A percentile compares a stretch with the other conserved stretches of the same genome.
phyloP scores from a whole-genome alignment of 805 yeast species.

The Wickerhamomyces bovis region DNA sequence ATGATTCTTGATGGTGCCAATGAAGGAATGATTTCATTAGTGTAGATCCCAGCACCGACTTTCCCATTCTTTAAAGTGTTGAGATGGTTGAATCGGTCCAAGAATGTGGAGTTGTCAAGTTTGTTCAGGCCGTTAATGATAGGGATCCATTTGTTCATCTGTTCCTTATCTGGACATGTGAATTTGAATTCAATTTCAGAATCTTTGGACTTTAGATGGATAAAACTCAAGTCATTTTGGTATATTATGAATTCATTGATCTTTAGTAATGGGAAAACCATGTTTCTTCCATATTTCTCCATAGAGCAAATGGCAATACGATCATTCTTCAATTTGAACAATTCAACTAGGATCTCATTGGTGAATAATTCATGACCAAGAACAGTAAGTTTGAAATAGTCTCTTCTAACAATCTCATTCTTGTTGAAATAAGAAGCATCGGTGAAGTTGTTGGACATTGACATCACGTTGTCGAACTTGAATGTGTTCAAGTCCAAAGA shows the following conservation, averaged over 20 bases:
- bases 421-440: slow-evolving; percentile 14
- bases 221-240: slow-evolving; percentile 9
- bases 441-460: slow-evolving; percentile 5
- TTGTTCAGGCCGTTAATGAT: slow-evolving; percentile 6
- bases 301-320: slow-evolving; percentile 19
- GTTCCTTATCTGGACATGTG: slow-evolving; percentile 19
- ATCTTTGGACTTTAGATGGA: slow-evolving; percentile 1
- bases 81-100: slow-evolving; percentile 6
- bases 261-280: slow-evolving; percentile 20
- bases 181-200: slow-evolving; percentile 9
- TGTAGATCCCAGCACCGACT: slow-evolving; percentile 18
- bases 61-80: slow-evolving; percentile 8
- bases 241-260: slow-evolving; percentile 9
- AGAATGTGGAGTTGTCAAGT: slow-evolving; percentile 2
- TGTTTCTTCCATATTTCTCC: slow-evolving; percentile 17
- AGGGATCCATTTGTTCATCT: slow-evolving; percentile 20
- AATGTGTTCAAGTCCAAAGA: slow-evolving; percentile 16
- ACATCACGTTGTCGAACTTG: slow-evolving; percentile 14
- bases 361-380: slow-evolving; percentile 7
- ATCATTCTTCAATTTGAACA: slow-evolving; percentile 14
- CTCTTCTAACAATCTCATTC: slow-evolving; percentile 17
- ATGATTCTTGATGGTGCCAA: background rate
- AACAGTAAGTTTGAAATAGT: slow-evolving; percentile 19
- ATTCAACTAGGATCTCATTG: slow-evolving; percentile 12
- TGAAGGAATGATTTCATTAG: background rate